Base-by-base conservation (phyloP, 179 eudicot species). In the Carnegiea gigantea region DNA sequence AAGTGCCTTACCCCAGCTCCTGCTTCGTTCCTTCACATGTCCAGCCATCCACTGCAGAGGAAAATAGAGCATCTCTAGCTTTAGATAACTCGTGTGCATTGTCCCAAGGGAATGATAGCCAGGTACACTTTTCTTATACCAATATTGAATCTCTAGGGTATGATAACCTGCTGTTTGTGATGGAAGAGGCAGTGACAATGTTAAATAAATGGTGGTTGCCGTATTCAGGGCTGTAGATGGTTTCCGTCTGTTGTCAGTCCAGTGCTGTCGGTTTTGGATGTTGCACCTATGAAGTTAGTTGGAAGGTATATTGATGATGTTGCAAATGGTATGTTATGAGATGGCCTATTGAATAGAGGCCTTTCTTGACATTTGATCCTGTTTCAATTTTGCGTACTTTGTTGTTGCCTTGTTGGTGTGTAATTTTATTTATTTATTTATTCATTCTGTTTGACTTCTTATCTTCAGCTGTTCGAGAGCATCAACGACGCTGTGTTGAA, bases 281-380 rank as follows among this genome's bases (percentile, higher is more conserved):
- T 95, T 70, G 92, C 95, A 86, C 97, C 97, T 26, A 92, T 96
- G 74, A 87, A 81, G 82, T 82, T 93, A 79, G 93, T 85, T 88
- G 91, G 89, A 85, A 90, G 84, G 76, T 96, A 88, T 77, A 82
- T 95, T 44, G 94, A 90, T 71, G 99, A 93, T 82, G 91, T 96
- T 81, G 86, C 98, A 82, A 84, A 83, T 82, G 98, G 99, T 96
- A 88, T 80, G 94, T 80, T 70, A 73, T 77, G 51, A 78, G 54
- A n/a, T 46, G 28, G 26, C 51, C 76, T 10, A 15, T 70, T 51
- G 54, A 65, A 0, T 26, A 36, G 30, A 81, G 33, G 28, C 36
- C 49, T 73, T 83, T 53, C 70, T 24, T 64, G 79, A 64, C 54
- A 38, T 49, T 79, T 78, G 72, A 51, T 83, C 78, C 65, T 60